These are phyloP conservation scores for Hordeum pubiflorum DNA, from an alignment of 202 grass and related monocot species.

Conservation along the genomic window DNA sequence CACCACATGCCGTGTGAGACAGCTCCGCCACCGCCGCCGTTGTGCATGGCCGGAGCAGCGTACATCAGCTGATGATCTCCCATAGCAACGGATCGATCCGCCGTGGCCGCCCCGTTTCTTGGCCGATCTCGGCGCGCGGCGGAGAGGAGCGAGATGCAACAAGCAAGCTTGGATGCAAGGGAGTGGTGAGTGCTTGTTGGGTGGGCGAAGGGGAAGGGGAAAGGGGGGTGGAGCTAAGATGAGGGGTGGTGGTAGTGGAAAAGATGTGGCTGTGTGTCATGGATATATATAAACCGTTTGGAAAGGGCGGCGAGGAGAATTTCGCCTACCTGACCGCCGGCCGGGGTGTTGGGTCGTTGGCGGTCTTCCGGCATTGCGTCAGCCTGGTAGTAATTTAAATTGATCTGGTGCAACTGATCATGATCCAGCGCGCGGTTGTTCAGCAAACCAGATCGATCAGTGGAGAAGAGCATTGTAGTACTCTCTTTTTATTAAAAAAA, in stretches of 20 bases:
- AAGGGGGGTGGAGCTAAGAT: not conserved
- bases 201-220: constrained; percentile 24
- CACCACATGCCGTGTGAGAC: constrained; percentile 32
- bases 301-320: constrained; percentile 13
- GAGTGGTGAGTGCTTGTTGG: constrained; percentile 21
- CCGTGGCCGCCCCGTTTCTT: constrained; percentile 11
- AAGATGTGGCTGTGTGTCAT: constrained; percentile 26
- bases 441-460: constrained; percentile 19
- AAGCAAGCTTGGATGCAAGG: not conserved
- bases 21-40: not conserved
- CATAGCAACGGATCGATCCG: constrained; percentile 15
- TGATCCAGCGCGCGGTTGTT: constrained; percentile 29
- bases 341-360: constrained; percentile 20
- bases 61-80: constrained; percentile 54
- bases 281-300: constrained; percentile 59
- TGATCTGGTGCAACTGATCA: constrained; percentile 55
- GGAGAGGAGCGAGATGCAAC: not conserved
- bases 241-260: constrained; percentile 20
- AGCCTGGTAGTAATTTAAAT: constrained; percentile 2
- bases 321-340: constrained; percentile 43
- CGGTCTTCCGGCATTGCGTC: constrained; percentile 43
- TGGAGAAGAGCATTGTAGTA: not conserved
- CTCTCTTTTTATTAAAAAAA: too few relatives aligned
- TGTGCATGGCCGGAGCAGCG: constrained; percentile 41
- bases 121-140: not conserved